A percentile compares a stretch with the other conserved stretches of the same genome.
phyloP scores from a whole-genome alignment of 768 basidiomycete genomes.

The Russula abietina region DNA sequence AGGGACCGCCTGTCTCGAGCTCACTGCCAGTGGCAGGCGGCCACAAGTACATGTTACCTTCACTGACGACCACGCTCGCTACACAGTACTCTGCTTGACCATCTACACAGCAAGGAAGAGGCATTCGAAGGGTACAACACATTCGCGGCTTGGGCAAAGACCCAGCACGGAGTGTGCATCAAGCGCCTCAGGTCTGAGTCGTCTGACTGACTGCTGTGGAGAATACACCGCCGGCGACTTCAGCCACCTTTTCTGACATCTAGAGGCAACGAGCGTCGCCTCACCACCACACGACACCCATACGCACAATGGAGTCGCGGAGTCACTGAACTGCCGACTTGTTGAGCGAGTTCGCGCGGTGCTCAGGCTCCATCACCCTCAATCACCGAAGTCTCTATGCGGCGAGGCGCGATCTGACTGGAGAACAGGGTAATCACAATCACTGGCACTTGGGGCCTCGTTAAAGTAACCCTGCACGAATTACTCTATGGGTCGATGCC shows the following conservation, averaged over 20 bases:
- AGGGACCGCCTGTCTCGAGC: too few species aligned
- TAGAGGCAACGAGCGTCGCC: constrained; percentile 25
- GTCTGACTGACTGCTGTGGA: constrained; percentile 32
- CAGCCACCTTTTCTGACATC: constrained; percentile 19
- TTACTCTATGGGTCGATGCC: too few species aligned
- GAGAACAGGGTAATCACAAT: too few species aligned
- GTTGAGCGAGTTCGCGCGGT: too few species aligned
- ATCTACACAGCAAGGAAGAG: constrained; percentile 31
- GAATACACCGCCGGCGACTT: constrained; percentile 30
- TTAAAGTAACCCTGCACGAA: too few species aligned
- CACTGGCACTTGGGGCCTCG: too few species aligned
- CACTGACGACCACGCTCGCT: too few species aligned
- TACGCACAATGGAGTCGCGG: constrained; percentile 37
- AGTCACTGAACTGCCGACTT: constrained; percentile 30
- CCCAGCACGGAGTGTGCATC: constrained; percentile 29
- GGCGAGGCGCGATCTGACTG: too few species aligned
- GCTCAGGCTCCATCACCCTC: too few species aligned
- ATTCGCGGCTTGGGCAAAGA: constrained; percentile 28
- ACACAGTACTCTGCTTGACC: constrained; percentile 26
- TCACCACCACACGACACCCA: constrained; percentile 30
- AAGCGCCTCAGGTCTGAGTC: constrained; percentile 30
- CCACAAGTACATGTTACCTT: too few species aligned
- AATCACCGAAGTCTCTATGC: too few species aligned
- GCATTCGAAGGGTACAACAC: constrained; percentile 28
- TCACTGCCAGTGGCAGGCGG: too few species aligned